phyloP scores from a whole-genome alignment of 2,329 filamentous ascomycete genomes.

The Fusarium papillatum region DNA sequence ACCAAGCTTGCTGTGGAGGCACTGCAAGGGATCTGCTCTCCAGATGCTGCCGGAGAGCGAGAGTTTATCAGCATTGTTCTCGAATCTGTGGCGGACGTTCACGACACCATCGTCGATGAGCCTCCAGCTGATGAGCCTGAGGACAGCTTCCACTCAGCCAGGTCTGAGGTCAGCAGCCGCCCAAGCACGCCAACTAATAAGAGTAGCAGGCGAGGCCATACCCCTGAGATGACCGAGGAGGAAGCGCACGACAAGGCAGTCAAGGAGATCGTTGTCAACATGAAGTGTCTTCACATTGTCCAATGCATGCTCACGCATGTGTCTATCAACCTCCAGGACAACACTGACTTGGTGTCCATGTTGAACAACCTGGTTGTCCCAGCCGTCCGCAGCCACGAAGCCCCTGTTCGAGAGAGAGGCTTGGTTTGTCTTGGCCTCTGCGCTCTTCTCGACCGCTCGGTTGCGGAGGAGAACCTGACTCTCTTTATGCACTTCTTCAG shows the following conservation, averaged over 20 bases:
- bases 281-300: constrained; percentile 97
- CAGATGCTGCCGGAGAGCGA: constrained; percentile 79
- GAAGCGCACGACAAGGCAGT: constrained; percentile 82
- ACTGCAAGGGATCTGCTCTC: constrained; percentile 85
- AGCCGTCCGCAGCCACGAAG: constrained; percentile 93
- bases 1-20: constrained; percentile 90
- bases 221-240: constrained; percentile 69
- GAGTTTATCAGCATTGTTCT: constrained; percentile 90
- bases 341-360: constrained; percentile 95
- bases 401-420: constrained; percentile 91
- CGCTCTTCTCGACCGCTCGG: constrained; percentile 89
- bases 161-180: constrained; percentile 83
- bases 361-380: constrained; percentile 97
- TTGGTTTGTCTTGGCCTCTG: constrained; percentile 92
- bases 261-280: constrained; percentile 94
- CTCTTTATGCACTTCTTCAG: constrained; percentile 97
- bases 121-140: constrained; percentile 67
- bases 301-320: constrained; percentile 98
- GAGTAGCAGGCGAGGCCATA: constrained; percentile 56
- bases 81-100: constrained; percentile 95
- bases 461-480: constrained; percentile 91
- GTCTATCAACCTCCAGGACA: constrained; percentile 87
- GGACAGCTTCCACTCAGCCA: constrained; percentile 93
- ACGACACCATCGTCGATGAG: constrained; percentile 90
- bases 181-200: constrained; percentile 69